Evolutionary conservation across 2,329 filamentous ascomycete genomes (phyloP).

Genomic region (Didymella lethalis): DNA sequence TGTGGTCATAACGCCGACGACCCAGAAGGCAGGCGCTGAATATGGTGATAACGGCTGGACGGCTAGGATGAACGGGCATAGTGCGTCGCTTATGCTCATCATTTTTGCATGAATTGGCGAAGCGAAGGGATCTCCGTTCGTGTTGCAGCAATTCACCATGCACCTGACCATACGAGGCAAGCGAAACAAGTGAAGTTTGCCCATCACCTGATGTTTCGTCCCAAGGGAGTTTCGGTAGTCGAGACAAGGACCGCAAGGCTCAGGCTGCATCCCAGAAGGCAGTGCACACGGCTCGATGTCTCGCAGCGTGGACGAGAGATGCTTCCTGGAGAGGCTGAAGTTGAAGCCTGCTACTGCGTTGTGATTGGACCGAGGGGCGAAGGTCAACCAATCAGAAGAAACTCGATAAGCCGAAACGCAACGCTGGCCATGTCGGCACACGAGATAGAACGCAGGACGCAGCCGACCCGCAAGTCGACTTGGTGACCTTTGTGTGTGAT

Average conservation of each 20-base stretch:
- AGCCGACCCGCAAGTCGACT: constrained; percentile 1
- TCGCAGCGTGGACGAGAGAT: constrained; percentile 9
- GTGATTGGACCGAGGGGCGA: constrained; percentile 2
- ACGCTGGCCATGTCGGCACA: constrained; percentile 16
- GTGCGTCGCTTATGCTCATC: constrained; percentile 18
- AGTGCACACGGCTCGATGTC: constrained; percentile 13
- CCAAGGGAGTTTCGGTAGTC: neutral
- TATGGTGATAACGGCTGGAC: neutral
- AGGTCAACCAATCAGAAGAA: constrained; percentile 3
- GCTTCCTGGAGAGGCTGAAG: constrained; percentile 5
- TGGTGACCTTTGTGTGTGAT: constrained; percentile 11
- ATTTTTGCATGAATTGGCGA: constrained; percentile 16
- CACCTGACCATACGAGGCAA: constrained; percentile 15
- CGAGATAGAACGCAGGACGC: constrained; percentile 4
- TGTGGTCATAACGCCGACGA: constrained; percentile 1
- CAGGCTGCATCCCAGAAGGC: constrained; percentile 7
- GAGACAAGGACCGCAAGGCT: neutral
- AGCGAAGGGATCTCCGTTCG: constrained; percentile 14
- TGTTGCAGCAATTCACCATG: constrained; percentile 14
- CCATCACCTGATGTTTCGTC: constrained; percentile 3
- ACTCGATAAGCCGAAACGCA: constrained; percentile 13
- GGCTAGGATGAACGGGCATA: neutral
- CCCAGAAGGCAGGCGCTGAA: neutral
- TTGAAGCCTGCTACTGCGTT: neutral
- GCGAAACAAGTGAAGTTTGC: constrained; percentile 1